Base-by-base conservation (phyloP, 2,329 filamentous ascomycete genomes). In the Talaromyces marneffei region DNA sequence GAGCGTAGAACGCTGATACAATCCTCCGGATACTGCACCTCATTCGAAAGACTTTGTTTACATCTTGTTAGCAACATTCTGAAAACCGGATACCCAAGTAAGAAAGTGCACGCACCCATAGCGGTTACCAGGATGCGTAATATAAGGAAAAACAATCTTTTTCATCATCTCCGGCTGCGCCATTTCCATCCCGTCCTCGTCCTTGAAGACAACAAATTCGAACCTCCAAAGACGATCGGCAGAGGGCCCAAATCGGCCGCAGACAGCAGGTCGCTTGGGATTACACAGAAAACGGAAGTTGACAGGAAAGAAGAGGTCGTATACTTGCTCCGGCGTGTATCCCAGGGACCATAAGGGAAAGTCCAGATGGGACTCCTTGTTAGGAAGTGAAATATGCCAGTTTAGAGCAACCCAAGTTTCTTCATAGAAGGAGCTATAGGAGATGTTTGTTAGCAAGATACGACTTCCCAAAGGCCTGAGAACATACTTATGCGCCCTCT, bases 401-500 rank as follows among this genome's bases (percentile, higher is more conserved):
- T 83, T 83, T 3, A 77, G 66, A 1, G 81, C 80, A 3, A 83
- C 75, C 80, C 81, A 83, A 0, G 73, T 76, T 16, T 56, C 48
- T 20, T 64, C 57, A 33, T 59, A 64, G 12, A 59, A 60, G 12
- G 54, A 62, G 40, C 20, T 60, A 44, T 27, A 25, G 8, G 8
- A 27, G 6, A n/a, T 14, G 14, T n/a, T 25, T 4, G 35, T 48
- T 25, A 63, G 64, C 12, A 64, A 52, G 16, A 67, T 64, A 44
- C 14, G 4, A 10, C 20, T 44, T 23, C 4, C 3, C 4, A 23
- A 12, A 14, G 20, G 14, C 9, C 12, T 3, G 23, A 20, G 20
- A 12, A 27, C 23, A n/a, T 48, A 48, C 44, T 48, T 48, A 10
- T 48, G 44, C 16, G 44, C 44, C 16, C 44, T 4, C 44, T 48